These are phyloP conservation scores for Vigna mungo DNA, from an alignment of 306 rosid species.

Conservation along the genomic window DNA sequence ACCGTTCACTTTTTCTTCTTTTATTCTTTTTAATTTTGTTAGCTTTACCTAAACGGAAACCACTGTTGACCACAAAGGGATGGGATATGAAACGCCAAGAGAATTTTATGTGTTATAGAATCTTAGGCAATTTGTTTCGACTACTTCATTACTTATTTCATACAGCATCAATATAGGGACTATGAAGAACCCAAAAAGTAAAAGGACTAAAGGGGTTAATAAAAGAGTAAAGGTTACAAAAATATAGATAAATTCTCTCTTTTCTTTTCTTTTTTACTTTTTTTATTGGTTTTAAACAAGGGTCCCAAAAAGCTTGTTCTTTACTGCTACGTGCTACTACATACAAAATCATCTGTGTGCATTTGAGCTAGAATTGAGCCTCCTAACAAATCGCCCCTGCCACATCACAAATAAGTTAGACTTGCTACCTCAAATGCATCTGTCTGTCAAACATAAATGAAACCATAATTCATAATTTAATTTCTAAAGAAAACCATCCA, in stretches of 20 bases:
- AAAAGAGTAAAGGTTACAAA: conserved; percentile 6
- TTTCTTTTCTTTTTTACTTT: neutral
- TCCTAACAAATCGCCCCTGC: conserved; percentile 92
- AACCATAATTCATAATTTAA: conserved; percentile 24
- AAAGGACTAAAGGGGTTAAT: neutral
- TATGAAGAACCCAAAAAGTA: conserved; percentile 36
- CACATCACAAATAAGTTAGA: conserved; percentile 45
- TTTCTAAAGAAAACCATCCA: neutral
- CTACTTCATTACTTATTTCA: conserved; percentile 27
- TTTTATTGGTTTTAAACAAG: neutral
- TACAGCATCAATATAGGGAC: conserved; percentile 17
- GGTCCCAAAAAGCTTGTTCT: conserved; percentile 20
- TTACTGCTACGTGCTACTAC: conserved; percentile 22
- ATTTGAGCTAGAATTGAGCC: conserved; percentile 63
- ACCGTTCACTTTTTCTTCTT: neutral
- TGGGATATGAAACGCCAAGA: conserved; percentile 32
- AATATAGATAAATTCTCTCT: conserved; percentile 14
- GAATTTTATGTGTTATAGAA: conserved; percentile 33
- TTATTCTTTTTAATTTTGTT: neutral
- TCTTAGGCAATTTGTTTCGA: conserved; percentile 21
- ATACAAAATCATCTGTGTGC: conserved; percentile 44
- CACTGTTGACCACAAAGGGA: neutral
- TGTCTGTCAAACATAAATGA: conserved; percentile 27
- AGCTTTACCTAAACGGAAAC: neutral
- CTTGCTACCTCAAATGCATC: conserved; percentile 22